Base-by-base conservation (phyloP, 352 stramenopile genomes). In the Pythium brassicae region DNA sequence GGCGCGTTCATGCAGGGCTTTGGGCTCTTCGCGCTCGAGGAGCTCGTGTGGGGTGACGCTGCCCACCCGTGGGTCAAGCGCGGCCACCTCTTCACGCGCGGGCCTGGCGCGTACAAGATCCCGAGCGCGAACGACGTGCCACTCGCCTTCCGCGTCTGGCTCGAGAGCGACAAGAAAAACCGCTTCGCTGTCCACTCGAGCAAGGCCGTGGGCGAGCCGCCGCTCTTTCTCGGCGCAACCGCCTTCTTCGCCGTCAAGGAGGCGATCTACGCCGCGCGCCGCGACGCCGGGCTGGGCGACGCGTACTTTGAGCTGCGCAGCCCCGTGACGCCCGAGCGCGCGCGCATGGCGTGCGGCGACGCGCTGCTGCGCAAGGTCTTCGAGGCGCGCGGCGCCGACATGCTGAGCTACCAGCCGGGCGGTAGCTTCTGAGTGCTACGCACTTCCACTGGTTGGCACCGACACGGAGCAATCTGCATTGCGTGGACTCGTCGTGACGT, bases 81-180 rank as follows among this genome's bases (percentile, higher is more conserved):
- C 50, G 93, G 86, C 35, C 91, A 84, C 48, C 55, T 98, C 7
- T 98, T 98, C 67, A 98, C 95, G 19, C 81, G 79, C 59, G 96
- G 96, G 7, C 95, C 96, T 0, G 95, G 95, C 10, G 95, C 85
- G 0, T 99, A 99, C 83, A 99, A 99, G 72, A 98, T 98, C 63
- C 95, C 96, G 42, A 89, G 92, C 27, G 97, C 97, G 45, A 99
- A 99, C 62, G 95, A 99, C 63, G 78, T 98, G 17, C 95, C 95
- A 0, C 71, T 97, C 50, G 75, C 95, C 35, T 98, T 99, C 61
- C 88, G 97, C 67, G 89, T 99, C 15, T 96, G 86, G 70, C 78
- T 99, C 11, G 79, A 98, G 64, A 87, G 96, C 20, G 86, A 96
- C 67, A 80, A 78, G 25, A 89, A 95, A 47, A 99, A 99, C 71